These are phyloP conservation scores for Phialocephala subalpina DNA, from an alignment of 2,329 filamentous ascomycete species.

Conservation along the genomic window DNA sequence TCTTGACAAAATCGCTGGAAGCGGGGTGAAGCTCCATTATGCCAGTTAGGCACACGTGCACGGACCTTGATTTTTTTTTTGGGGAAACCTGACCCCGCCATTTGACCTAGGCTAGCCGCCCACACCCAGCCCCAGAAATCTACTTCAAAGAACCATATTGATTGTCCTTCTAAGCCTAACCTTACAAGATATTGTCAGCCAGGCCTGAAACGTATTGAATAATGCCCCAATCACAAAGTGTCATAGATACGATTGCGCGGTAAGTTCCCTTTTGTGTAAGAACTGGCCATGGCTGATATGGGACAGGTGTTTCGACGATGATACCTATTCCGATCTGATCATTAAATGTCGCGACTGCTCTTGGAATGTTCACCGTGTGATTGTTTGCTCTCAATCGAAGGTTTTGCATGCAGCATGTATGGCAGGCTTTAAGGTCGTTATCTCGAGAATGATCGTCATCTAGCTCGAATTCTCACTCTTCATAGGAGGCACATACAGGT, in stretches of 20 bases:
- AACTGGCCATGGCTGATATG: constrained; percentile 23
- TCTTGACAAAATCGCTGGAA: too few species aligned
- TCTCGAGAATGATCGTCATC: constrained; percentile 16
- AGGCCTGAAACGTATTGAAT: constrained; percentile 7
- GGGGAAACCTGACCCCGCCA: too few species aligned
- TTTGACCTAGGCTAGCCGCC: too few species aligned
- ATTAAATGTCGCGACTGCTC: constrained; percentile 27
- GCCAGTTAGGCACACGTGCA: too few species aligned
- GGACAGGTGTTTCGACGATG: constrained; percentile 29
- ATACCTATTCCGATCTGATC: constrained; percentile 28
- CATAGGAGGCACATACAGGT: constrained; percentile 25
- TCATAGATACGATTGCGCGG: constrained; percentile 18
- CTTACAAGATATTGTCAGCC: too few species aligned
- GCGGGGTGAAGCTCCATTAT: too few species aligned
- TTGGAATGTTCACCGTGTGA: constrained; percentile 31
- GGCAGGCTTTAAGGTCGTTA: constrained; percentile 25
- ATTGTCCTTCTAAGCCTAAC: too few species aligned
- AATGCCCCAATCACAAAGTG: constrained; percentile 18
- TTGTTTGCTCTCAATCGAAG: constrained; percentile 29
- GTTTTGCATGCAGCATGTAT: constrained; percentile 27
- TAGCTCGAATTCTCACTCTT: constrained; percentile 21
- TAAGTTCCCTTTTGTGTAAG: constrained; percentile 15
- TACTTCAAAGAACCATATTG: too few species aligned
- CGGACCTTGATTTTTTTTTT: too few species aligned
- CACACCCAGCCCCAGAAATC: too few species aligned